A percentile compares a stretch with the other conserved stretches of the same genome.
Conservation (phyloP, 2,329 filamentous ascomycete genomes). For the Meredithiella fracta region DNA sequence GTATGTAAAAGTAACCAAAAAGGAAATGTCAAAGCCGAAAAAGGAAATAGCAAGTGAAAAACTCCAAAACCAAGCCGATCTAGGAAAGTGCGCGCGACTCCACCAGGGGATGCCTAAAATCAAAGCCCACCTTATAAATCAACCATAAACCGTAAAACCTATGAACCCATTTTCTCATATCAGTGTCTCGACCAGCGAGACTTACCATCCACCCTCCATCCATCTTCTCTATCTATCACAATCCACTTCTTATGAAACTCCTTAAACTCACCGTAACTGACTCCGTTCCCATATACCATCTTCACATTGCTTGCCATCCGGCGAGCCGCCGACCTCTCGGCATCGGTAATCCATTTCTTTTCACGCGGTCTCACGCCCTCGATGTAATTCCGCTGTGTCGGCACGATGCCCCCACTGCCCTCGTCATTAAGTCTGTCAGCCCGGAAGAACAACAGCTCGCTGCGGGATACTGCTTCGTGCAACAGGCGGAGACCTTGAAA, state of each 20-base stretch:
- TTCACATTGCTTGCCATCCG: slow-evolving; percentile 21
- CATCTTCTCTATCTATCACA: slow-evolving; percentile 24
- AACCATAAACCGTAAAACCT: no score
- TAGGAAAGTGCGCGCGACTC: background rate
- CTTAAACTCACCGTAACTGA: slow-evolving; percentile 21
- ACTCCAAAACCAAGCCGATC: no score
- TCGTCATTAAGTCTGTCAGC: slow-evolving; percentile 20
- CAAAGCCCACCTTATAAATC: background rate
- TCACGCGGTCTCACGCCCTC: slow-evolving; percentile 4
- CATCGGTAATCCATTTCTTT: slow-evolving; percentile 16
- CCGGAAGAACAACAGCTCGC: slow-evolving; percentile 24
- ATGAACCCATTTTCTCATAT: no score
- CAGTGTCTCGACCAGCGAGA: background rate
- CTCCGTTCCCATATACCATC: slow-evolving; percentile 20
- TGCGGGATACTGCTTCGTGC: slow-evolving; percentile 19
- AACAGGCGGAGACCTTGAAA: slow-evolving; percentile 20
- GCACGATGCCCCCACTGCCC: slow-evolving; percentile 22
- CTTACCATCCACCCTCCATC: slow-evolving; percentile 26
- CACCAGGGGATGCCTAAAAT: background rate
- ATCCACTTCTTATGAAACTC: slow-evolving; percentile 26
- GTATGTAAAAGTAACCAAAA: background rate
- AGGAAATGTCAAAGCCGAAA: background rate
- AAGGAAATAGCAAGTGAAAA: background rate
- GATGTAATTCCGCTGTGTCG: slow-evolving; percentile 15
- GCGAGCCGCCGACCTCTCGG: slow-evolving; percentile 17